Conservation (phyloP, 2,329 filamentous ascomycete genomes). For the Trichophyton mentagrophytes region DNA sequence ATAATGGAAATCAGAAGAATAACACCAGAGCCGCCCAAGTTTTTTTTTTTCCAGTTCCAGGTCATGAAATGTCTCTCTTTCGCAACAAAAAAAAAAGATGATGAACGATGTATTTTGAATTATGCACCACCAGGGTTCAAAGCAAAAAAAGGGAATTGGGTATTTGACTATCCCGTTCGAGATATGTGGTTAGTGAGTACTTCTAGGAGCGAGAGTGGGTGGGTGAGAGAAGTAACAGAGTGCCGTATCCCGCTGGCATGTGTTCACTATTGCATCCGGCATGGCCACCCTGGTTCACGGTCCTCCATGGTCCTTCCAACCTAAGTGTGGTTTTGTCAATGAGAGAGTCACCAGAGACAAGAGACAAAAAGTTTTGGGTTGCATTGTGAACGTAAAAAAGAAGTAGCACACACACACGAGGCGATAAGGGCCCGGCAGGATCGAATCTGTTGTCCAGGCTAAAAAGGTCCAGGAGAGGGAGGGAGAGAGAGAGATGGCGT, state of each 20-base stretch:
- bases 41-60: not conserved
- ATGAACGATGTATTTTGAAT: not conserved
- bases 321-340: not conserved
- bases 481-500: not conserved
- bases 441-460: not conserved
- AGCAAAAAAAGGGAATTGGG: not conserved
- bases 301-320: not conserved
- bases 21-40: not conserved
- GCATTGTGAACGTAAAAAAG: not conserved
- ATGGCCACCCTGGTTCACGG: not conserved
- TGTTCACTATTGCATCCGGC: not conserved
- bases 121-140: not conserved
- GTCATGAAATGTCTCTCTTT: not conserved
- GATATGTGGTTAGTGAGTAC: not conserved
- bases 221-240: not conserved
- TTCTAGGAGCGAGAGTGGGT: not conserved
- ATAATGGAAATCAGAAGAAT: not conserved
- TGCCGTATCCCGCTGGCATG: not conserved
- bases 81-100: not conserved
- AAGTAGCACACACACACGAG: not conserved
- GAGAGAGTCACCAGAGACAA: not conserved
- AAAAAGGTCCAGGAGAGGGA: not conserved
- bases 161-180: not conserved
- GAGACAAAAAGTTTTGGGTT: not conserved
- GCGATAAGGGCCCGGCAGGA: not conserved